Percentiles rank a stretch among this genome's conserved stretches.
Evolutionary conservation across 345 rosid genomes (phyloP).

Genomic region (Citrus reticulata): DNA sequence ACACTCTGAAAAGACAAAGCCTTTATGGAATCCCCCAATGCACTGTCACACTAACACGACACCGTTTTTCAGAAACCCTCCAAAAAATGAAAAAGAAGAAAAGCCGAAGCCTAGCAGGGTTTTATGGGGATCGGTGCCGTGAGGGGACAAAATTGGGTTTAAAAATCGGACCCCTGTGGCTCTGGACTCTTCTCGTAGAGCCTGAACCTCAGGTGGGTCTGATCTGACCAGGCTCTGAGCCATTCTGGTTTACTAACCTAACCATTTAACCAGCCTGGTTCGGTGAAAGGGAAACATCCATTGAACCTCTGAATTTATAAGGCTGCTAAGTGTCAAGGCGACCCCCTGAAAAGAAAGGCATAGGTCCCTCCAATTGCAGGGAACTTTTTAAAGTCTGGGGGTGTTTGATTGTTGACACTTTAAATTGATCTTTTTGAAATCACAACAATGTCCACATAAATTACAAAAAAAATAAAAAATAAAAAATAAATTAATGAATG

Average conservation of each 20-base stretch:
- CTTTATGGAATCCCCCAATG: not conserved
- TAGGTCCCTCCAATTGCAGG: not conserved
- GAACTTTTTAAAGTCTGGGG: not conserved
- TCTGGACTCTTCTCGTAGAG: too few species aligned
- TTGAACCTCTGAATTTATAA: not conserved
- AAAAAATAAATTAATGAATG: too few species aligned
- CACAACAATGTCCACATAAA: too few species aligned
- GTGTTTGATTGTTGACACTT: not conserved
- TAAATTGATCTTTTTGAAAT: not conserved
- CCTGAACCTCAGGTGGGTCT: not conserved
- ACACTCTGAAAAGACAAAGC: not conserved
- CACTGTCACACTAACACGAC: not conserved
- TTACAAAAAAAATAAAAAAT: too few species aligned
- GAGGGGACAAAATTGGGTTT: not conserved
- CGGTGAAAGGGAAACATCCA: slow-evolving; percentile 12
- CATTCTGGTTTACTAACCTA: not conserved
- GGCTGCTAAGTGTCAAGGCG: not conserved
- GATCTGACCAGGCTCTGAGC: not conserved
- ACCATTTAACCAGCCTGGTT: not conserved
- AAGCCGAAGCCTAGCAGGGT: not conserved
- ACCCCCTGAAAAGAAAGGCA: not conserved
- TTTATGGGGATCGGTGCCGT: slow-evolving; percentile 5
- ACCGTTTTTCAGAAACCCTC: not conserved
- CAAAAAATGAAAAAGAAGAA: not conserved
- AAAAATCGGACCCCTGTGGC: not conserved